Conservation (phyloP, 495 filamentous ascomycete species). For the Elaphomyces granulatus region DNA sequence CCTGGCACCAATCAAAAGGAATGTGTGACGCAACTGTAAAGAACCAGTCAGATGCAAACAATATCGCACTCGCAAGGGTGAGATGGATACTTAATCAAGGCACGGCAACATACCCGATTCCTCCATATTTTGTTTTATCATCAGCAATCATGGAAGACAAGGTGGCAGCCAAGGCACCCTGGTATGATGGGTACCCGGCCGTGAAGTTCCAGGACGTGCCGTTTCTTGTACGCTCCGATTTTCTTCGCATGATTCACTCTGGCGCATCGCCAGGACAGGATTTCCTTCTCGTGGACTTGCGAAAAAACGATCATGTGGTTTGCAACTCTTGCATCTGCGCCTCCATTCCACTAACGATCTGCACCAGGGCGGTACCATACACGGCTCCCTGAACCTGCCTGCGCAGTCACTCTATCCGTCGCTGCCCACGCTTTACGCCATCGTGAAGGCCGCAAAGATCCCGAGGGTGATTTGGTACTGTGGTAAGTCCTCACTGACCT, state of each 20-base stretch:
- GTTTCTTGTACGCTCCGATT: too few species aligned
- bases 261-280: too few species aligned
- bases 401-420: slow-evolving; percentile 49
- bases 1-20: too few species aligned
- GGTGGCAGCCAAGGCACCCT: too few species aligned
- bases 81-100: too few species aligned
- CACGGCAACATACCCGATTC: slow-evolving; percentile 3
- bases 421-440: slow-evolving; percentile 39
- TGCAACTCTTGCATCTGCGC: too few species aligned
- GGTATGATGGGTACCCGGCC: too few species aligned
- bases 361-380: slow-evolving; percentile 51
- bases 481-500: slow-evolving; percentile 27
- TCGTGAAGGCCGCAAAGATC: slow-evolving; percentile 36
- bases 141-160: too few species aligned
- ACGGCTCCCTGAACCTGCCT: slow-evolving; percentile 53
- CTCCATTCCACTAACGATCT: neutral
- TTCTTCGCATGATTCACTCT: neutral
- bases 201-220: too few species aligned
- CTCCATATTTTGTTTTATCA: slow-evolving; percentile 1
- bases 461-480: slow-evolving; percentile 52
- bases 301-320: slow-evolving; percentile 49
- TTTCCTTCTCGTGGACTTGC: slow-evolving; percentile 49
- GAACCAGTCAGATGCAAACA: too few species aligned
- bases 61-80: too few species aligned
- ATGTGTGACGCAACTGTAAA: too few species aligned